Percentiles rank a stretch among this genome's conserved stretches.
These are phyloP conservation scores for Carallia brachiata DNA, from an alignment of 345 rosid genomes.

Conservation along the genomic window DNA sequence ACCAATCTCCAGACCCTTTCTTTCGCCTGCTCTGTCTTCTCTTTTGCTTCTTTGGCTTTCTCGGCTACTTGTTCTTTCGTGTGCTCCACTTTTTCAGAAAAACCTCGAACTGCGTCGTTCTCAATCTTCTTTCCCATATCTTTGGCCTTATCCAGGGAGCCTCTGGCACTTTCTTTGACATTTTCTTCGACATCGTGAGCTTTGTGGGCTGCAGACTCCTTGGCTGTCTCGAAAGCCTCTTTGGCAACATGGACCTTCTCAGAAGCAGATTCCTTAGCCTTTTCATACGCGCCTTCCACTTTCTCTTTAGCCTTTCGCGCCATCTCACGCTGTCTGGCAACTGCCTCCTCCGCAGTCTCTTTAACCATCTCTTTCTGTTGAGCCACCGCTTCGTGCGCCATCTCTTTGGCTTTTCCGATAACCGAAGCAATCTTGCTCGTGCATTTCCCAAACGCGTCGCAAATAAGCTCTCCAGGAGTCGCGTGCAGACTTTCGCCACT, in stretches of 20 bases:
- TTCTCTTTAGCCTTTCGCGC: constrained; percentile 13
- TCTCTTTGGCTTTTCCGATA: constrained; percentile 47
- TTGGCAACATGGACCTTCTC: constrained; percentile 15
- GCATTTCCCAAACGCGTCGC: constrained; percentile 63
- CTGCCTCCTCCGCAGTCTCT: constrained; percentile 10
- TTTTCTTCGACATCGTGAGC: constrained; percentile 26
- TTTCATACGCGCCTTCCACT: neutral
- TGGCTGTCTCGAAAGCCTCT: constrained; percentile 7
- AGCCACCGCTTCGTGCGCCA: neutral
- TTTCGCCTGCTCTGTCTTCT: neutral
- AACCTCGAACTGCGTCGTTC: too few relatives aligned
- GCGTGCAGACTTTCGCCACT: constrained; percentile 35
- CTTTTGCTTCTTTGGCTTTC: constrained; percentile 4
- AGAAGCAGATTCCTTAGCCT: constrained; percentile 1
- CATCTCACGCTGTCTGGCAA: neutral
- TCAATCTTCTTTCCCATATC: neutral
- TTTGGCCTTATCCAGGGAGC: too few relatives aligned
- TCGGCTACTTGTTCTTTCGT: too few relatives aligned
- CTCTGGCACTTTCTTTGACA: constrained; percentile 17
- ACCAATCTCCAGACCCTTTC: neutral
- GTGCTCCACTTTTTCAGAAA: too few relatives aligned
- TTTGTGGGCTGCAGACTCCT: constrained; percentile 10
- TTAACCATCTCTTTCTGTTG: neutral
- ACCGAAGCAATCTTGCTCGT: constrained; percentile 42
- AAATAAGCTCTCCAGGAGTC: constrained; percentile 45